phyloP scores from a whole-genome alignment of 192 early-diverging fungal species.

The Lobosporangium transversale region DNA sequence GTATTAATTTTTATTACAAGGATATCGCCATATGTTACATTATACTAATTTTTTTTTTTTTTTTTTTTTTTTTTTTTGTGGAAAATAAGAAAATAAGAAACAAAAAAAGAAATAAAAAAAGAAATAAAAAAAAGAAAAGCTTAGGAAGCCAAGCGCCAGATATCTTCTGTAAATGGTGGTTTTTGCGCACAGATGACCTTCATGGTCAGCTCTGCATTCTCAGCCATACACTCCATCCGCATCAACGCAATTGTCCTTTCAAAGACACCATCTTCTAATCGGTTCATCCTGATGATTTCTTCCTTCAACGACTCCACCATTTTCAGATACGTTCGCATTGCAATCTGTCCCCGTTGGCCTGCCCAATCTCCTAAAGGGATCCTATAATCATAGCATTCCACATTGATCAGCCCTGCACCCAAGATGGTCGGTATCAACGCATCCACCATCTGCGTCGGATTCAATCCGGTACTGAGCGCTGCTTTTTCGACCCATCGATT shows the following conservation, averaged over 20 bases:
- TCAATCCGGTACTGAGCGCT: constrained; percentile 38
- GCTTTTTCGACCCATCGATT: constrained; percentile 50
- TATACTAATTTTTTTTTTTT: too few species aligned
- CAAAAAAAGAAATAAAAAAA: too few species aligned
- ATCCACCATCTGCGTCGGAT: constrained; percentile 42
- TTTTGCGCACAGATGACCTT: constrained; percentile 51
- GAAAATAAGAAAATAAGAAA: too few species aligned
- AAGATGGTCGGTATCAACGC: constrained; percentile 42
- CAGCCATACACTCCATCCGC: constrained; percentile 18
- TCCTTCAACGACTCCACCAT: constrained; percentile 34
- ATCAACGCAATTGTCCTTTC: constrained; percentile 38
- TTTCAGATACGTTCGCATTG: constrained; percentile 31
- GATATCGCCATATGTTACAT: too few species aligned
- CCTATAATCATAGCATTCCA: constrained; percentile 48
- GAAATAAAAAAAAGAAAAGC: too few species aligned
- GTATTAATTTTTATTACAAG: too few species aligned
- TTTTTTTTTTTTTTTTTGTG: too few species aligned
- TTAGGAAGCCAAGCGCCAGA: too few species aligned
- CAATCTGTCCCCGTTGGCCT: constrained; percentile 17
- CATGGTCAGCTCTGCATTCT: constrained; percentile 39
- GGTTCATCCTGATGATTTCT: constrained; percentile 42
- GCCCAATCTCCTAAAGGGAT: constrained; percentile 48
- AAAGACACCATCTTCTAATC: constrained; percentile 37
- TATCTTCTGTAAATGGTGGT: constrained; percentile 41
- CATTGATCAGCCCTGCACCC: constrained; percentile 43